These are phyloP conservation scores for Uncinocarpus reesii DNA, from an alignment of 2,329 filamentous ascomycete species.

Conservation along the genomic window DNA sequence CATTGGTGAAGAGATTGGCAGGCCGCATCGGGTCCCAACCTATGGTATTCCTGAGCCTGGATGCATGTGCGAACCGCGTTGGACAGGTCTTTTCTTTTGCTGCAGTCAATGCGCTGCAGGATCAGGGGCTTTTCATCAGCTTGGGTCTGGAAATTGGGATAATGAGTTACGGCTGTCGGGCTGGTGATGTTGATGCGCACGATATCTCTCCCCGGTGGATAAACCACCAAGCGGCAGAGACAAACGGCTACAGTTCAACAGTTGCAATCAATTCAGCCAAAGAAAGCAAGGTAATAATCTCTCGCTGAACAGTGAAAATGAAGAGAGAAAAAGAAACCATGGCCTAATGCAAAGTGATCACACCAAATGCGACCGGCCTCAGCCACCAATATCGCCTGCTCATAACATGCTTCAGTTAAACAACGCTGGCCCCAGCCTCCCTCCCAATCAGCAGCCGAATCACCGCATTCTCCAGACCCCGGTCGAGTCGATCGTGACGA, in stretches of 20 bases:
- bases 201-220: too few relatives aligned
- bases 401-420: conserved; percentile 5
- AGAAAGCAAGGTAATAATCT: background rate
- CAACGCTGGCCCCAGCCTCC: background rate
- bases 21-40: background rate
- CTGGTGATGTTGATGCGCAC: too few relatives aligned
- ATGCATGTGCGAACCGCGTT: background rate
- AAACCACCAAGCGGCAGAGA: too few relatives aligned
- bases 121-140: too few relatives aligned
- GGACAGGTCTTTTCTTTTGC: background rate
- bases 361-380: background rate
- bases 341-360: conserved; percentile 10
- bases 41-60: background rate
- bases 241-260: too few relatives aligned
- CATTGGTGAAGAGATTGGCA: background rate
- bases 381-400: background rate
- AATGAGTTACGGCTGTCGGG: too few relatives aligned
- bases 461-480: background rate
- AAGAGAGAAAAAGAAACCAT: background rate
- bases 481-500: conserved; percentile 1
- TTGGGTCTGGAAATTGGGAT: too few relatives aligned
- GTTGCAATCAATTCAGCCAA: background rate
- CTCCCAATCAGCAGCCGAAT: background rate
- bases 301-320: background rate
- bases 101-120: too few relatives aligned